Evolutionary conservation across 2,329 filamentous ascomycete species (phyloP).

Genomic region (Rhinocladiella similis): DNA sequence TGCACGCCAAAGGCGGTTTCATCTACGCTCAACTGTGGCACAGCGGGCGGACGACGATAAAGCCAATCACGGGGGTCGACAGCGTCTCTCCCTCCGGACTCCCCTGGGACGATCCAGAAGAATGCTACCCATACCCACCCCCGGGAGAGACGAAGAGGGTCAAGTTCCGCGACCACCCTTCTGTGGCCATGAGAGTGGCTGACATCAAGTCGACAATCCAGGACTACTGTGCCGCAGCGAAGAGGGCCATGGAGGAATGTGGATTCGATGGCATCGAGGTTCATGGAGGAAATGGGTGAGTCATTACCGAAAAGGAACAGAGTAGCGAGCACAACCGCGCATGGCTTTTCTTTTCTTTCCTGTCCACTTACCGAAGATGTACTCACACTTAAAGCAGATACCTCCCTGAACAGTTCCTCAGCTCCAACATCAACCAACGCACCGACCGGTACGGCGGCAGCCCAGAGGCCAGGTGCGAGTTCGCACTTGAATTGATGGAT

Average conservation of each 20-base stretch:
- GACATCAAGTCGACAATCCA: conserved; percentile 45
- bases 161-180: too few species aligned
- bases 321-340: too few species aligned
- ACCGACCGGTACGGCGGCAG: conserved; percentile 53
- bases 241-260: conserved; percentile 54
- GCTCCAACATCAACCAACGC: conserved; percentile 47
- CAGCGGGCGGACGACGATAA: conserved; percentile 48
- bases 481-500: conserved; percentile 54
- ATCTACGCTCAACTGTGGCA: conserved; percentile 46
- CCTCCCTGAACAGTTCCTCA: conserved; percentile 53
- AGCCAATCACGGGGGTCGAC: conserved; percentile 15
- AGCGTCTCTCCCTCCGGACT: conserved; percentile 1
- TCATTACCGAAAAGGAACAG: too few species aligned
- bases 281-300: conserved; percentile 52
- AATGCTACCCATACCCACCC: too few species aligned
- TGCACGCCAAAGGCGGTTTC: conserved; percentile 52
- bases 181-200: conserved; percentile 31
- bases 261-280: conserved; percentile 42
- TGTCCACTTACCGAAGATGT: too few species aligned
- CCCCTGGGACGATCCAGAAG: background rate
- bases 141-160: too few species aligned
- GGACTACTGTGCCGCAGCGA: conserved; percentile 45
- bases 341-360: too few species aligned
- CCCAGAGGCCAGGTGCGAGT: conserved; percentile 52
- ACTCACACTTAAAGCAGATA: too few species aligned